Base-by-base conservation (phyloP, 169 alveolate species). In the Blepharisma undulans region DNA sequence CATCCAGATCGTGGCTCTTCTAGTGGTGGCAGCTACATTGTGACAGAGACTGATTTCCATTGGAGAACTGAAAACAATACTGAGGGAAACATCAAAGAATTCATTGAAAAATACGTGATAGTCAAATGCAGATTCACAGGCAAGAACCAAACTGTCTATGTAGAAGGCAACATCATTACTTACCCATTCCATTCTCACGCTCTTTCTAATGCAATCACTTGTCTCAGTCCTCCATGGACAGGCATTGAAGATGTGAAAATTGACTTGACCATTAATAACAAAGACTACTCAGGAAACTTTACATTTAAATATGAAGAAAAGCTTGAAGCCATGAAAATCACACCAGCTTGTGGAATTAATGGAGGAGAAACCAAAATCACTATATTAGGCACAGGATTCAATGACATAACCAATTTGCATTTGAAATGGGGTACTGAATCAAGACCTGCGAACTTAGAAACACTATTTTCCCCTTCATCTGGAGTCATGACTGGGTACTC, bases 381-480 rank as follows among this genome's bases (percentile, higher is more conserved):
- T 36, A 90, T 96, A 29, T 77, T 79, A 79, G 98, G 98, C 36
- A 92, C 94, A n/a, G 98, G 98, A 18, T 96, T 96, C 86, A 92
- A 93, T 81, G 94, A 95, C 29, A 78, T 81, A 27, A 85, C 91
- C 88, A 94, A 95, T 61, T 91, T 95, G 10, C 93, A 87, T 18
- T 92, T 95, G 36, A 95, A 93, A 89, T 96, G 98, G 98, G 98
- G 98, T n/a, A 95, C 96, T 16, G 93, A 88, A 29, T 88, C 87
- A 1, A 25, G 85, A 25, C 85, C 87, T 21, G 87, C 92, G n/a
- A 88, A 76, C 59, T 21, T 36, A n/a, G 92, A 88, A 76, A 88
- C 87, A 4, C 30, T 88, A n/a, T 72, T 76, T 48, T 29, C 32
- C 33, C 74, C 29, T 1, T 18, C 74, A n/a, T 76, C 85, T 4